Evolutionary conservation across 352 stramenopile species (phyloP), one percentile per base, ranked within the genome.

Genomic region (Saprolegnia parasitica): DNA sequence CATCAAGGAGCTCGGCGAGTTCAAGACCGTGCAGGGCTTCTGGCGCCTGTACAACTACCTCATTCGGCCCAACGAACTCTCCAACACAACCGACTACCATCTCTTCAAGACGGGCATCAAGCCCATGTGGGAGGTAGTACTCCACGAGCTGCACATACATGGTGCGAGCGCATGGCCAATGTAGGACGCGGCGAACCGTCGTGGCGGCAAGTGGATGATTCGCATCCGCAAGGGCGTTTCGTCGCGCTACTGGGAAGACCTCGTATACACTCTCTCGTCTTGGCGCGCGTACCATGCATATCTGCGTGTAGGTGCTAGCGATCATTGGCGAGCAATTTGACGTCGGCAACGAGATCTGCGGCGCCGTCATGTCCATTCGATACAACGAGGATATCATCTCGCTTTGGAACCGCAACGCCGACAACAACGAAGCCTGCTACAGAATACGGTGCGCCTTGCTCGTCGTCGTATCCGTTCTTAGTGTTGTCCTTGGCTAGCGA

Each of bases 301-400:
- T 40, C 24, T n/a, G 20, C 40, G 6, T 66, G 6, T 35, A 90
- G 83, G 84, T 97, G 42, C 71, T 98, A 29, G 92, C 90, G 32
- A 96, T 98, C 57, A 87, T 98, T 56, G 92, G 92, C 52, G 92
- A 98, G 74, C 91, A 98, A 73, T 98, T 98, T 61, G 91, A 98
- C 76, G 88, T 97, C 10, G 92, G 89, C 29, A 95, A 97, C 63
- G 92, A 98, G 70, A 96, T 98, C 45, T 97, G 88, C 56, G 90
- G 90, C 11, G 89, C 89, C 54, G 89, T 97, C 52, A 90, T 96
- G 67, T 96, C 88, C 35, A 87, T 96, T 39, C 90, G 91, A 20
- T 93, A 93, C 76, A 96, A 92, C 68, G 92, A 98, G 77, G 92
- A 98, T 75, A 93, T 97, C 72, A 95, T 98, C 60, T 96, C 90